Evolutionary conservation across 2,329 filamentous ascomycete genomes (phyloP), one percentile per base, ranked within the genome.

Genomic region (Cladosporium austrohemisphaericum): DNA sequence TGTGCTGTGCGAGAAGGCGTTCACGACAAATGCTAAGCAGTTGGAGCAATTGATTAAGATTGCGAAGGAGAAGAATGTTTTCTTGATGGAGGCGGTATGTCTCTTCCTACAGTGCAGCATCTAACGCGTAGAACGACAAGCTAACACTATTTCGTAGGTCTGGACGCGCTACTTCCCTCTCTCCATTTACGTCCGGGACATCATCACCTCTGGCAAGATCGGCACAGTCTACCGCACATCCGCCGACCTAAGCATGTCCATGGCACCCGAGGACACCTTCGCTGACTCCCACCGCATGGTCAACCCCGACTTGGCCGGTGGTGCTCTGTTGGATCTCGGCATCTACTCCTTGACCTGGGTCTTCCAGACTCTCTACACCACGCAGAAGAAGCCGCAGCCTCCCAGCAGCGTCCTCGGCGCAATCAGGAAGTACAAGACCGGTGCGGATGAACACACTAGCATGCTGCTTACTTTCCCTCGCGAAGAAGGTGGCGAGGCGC

Each of bases 291-390:
- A 90, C 71, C 83, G 90, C 46, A 90, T 95, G 81, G 79, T 95
- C 55, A 94, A 94, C 68, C 76, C 77, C 16, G 84, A 91, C 60
- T 76, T 95, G 36, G 90, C 89, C 0, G 90, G 90, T 23, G 90
- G 90, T 46, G 85, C 84, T 2, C 73, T 94, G 48, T 77, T 95
- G 43, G 90, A 95, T 68, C 75, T 95, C 50, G 90, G 90, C 53
- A 86, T 95, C 68, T 95, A 95, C 73, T 81, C 87, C 38, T 71
- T 95, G 54, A 94, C 88, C 25, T 95, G 90, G 90, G 79, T 93
- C 5, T 94, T 92, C 77, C 88, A 95, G 70, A 85, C 85, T 36
- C 77, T 95, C 22, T 95, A 95, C 71, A 87, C 90, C 67, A 81
- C 86, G 3, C 85, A 91, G 62, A 66, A 71, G 8, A 67, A 79